Percentiles rank a stretch among this genome's conserved stretches.
These are phyloP conservation scores for Vaccinium corymbosum DNA, from an alignment of 148 eudicot species.

Conservation along the genomic window DNA sequence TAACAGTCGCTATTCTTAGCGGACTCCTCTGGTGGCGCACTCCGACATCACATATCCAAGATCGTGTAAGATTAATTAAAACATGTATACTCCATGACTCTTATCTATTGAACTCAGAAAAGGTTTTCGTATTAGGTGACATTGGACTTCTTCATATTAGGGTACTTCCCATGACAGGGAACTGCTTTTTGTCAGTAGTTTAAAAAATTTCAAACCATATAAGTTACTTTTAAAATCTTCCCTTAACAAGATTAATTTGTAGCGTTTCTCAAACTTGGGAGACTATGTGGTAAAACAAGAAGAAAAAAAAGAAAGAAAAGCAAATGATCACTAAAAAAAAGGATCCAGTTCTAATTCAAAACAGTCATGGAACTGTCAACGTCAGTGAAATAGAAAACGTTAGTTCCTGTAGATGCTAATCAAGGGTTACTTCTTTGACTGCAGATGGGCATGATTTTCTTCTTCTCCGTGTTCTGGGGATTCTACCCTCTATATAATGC, in stretches of 20 bases:
- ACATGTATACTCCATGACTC: not conserved
- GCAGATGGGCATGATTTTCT: constrained; percentile 93
- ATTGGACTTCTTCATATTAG: not conserved
- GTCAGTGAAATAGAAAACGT: not conserved
- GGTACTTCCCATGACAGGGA: not conserved
- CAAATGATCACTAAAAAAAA: not conserved
- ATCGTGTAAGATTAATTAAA: constrained; percentile 51
- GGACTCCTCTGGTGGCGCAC: constrained; percentile 99
- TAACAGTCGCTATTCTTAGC: constrained; percentile 87
- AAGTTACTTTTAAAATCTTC: no score
- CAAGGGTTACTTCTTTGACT: constrained; percentile 12
- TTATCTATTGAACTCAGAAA: not conserved
- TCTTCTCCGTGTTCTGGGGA: constrained; percentile 96
- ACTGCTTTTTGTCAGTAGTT: not conserved
- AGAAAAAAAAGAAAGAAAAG: not conserved
- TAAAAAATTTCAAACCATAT: no score
- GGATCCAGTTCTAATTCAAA: not conserved
- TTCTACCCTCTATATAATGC: constrained; percentile 96
- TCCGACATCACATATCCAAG: constrained; percentile 84
- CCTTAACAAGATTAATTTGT: no score
- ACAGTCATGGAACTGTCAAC: not conserved
- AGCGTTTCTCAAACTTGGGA: no score
- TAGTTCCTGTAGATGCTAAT: constrained; percentile 19
- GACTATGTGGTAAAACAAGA: not conserved
- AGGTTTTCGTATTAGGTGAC: not conserved